Evolutionary conservation across 2,329 filamentous ascomycete genomes (phyloP).

Genomic region (Penicillium italicum): DNA sequence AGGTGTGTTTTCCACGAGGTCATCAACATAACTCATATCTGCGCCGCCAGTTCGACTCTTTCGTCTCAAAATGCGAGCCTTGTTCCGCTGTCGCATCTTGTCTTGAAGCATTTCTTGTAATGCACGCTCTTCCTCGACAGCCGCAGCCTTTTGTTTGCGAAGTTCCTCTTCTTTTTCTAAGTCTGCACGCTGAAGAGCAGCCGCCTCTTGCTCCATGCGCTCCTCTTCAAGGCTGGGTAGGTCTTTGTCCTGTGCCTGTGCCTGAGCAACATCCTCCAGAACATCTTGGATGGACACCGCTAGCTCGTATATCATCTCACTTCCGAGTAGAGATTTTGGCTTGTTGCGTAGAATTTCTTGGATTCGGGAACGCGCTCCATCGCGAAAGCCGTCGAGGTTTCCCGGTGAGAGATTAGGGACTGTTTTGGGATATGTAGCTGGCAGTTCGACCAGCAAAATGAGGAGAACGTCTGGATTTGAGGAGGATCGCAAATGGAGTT

Average conservation of each 20-base stretch:
- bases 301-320: constrained; percentile 64
- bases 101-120: constrained; percentile 40
- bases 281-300: constrained; percentile 62
- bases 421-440: constrained; percentile 87
- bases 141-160: constrained; percentile 41
- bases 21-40: constrained; percentile 28
- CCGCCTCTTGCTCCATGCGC: constrained; percentile 75
- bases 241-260: constrained; percentile 69
- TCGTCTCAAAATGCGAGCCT: constrained; percentile 36
- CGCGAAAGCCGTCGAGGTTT: constrained; percentile 61
- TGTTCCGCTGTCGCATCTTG: constrained; percentile 39
- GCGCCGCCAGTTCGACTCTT: constrained; percentile 38
- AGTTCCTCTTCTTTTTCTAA: constrained; percentile 50
- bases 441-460: constrained; percentile 73
- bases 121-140: constrained; percentile 40
- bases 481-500: constrained; percentile 70
- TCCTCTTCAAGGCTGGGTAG: constrained; percentile 87
- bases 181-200: constrained; percentile 55
- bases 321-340: constrained; percentile 61
- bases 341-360: constrained; percentile 65
- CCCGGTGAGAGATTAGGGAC: constrained; percentile 69
- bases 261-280: constrained; percentile 79
- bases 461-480: constrained; percentile 69
- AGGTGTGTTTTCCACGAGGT: constrained; percentile 33
- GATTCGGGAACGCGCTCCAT: constrained; percentile 68